Evolutionary conservation across 257 asterid species (phyloP), one percentile per base, ranked within the genome.

Genomic region (Jacaranda copaia): DNA sequence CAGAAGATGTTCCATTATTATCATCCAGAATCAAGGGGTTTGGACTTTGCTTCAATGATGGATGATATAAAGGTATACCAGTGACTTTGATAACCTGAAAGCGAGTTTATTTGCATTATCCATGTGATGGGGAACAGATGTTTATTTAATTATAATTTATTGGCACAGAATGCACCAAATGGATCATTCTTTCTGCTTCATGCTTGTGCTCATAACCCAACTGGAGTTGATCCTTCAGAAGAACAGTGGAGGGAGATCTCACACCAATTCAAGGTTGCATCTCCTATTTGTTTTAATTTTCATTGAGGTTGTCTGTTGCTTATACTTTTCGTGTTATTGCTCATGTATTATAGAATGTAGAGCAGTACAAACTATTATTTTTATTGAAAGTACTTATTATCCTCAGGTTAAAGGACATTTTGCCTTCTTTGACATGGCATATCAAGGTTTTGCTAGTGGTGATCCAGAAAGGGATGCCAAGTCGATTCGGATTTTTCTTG

Each of bases 401-500:
- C 77, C 77, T 82, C 89, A 96, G 99, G 91, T 82, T 62, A 93
- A 91, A 83, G 97, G 96, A 42, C 99, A 96, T 81, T 90, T 88
- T 76, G 94, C 99, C 77, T 85, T 93, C 68, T 95, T 95, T 74
- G 99, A 95, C 85, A 96, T 96, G 99, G 99, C 99, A 68, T 96
- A 96, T 86, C 99, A 96, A 93, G 99, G 99, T 67, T 96, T 96
- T 89, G 98, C 99, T 11, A 96, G 97, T 48, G 99, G 98, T 75
- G 91, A 92, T 89, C 96, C 98, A 20, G 99, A 93, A 88, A 91
- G 89, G 70, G 99, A 96, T 88, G 98, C 98, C 36, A 90, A 80
- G 67, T 88, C 99, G 35, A 96, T 96, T 83, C 86, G 97, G 51
- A 96, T 96, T 79, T 96, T 96, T 76, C 93, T 96, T 1, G 97